These are phyloP conservation scores for Pholiota microspora DNA, from an alignment of 768 basidiomycete species.

Conservation along the genomic window DNA sequence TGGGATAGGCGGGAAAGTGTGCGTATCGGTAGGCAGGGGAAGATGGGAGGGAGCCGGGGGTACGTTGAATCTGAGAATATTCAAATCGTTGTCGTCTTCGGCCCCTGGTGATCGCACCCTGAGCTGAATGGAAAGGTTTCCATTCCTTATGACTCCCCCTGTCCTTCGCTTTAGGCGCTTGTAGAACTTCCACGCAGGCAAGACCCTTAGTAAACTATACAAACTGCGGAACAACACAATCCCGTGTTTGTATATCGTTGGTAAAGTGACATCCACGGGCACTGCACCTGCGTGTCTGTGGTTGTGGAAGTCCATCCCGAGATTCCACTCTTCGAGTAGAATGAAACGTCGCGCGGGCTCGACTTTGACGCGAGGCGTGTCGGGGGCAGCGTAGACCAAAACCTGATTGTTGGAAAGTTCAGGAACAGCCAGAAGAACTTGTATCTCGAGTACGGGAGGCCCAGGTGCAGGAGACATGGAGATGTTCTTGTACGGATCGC, in stretches of 20 bases:
- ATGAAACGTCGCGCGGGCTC: conserved; percentile 69
- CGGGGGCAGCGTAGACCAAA: conserved; percentile 62
- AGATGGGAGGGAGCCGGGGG: conserved; percentile 32
- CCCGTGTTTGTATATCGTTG: conserved; percentile 83
- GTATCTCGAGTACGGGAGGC: conserved; percentile 57
- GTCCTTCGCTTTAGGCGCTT: conserved; percentile 52
- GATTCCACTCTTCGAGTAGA: conserved; percentile 70
- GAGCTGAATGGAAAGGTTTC: conserved; percentile 26
- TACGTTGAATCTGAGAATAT: conserved; percentile 39
- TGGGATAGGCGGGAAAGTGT: conserved; percentile 64
- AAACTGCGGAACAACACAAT: conserved; percentile 80
- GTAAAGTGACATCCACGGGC: conserved; percentile 54
- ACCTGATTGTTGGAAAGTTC: conserved; percentile 69
- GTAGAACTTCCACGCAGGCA: conserved; percentile 76
- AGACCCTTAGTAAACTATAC: conserved; percentile 67
- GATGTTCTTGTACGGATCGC: conserved; percentile 59
- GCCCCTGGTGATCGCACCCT: conserved; percentile 23
- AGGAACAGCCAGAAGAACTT: conserved; percentile 69
- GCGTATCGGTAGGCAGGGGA: conserved; percentile 47
- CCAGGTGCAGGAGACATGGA: conserved; percentile 35
- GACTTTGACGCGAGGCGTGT: conserved; percentile 58
- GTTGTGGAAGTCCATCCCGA: conserved; percentile 39
- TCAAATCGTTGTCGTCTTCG: conserved; percentile 14
- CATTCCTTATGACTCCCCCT: conserved; percentile 28
- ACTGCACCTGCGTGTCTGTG: conserved; percentile 18